Evolutionary conservation across 352 stramenopile genomes (phyloP).

Genomic region (Phytophthora syringae): DNA sequence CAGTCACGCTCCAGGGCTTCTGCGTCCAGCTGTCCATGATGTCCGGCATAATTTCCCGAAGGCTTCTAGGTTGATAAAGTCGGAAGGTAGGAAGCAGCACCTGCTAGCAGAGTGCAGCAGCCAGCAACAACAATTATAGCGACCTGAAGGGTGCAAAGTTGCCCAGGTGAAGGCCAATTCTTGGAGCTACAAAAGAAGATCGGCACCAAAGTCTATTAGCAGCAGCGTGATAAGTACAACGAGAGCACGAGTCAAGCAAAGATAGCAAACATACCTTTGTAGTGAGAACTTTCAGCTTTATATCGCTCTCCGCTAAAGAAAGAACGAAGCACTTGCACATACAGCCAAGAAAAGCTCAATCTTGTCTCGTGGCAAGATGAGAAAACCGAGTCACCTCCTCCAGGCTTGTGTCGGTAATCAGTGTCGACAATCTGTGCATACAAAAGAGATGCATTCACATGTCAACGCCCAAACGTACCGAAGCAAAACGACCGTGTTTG

Average conservation of each 20-base stretch:
- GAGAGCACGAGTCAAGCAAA: conserved; percentile 16
- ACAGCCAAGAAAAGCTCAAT: conserved; percentile 34
- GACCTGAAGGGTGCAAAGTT: conserved; percentile 7
- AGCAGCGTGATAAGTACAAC: conserved; percentile 16
- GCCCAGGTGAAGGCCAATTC: neutral
- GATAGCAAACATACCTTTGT: conserved; percentile 29
- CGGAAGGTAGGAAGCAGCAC: conserved; percentile 8
- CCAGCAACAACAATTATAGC: conserved; percentile 42
- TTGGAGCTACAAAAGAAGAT: conserved; percentile 35
- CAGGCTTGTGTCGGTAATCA: neutral
- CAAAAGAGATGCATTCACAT: conserved; percentile 2
- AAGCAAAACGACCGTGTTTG: conserved; percentile 11
- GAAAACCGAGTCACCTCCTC: conserved; percentile 15
- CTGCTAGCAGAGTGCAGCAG: conserved; percentile 20
- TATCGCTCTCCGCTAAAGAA: conserved; percentile 37
- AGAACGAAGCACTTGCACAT: conserved; percentile 15
- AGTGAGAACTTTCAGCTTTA: neutral
- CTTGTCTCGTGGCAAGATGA: conserved; percentile 1
- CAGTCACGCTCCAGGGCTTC: conserved; percentile 76
- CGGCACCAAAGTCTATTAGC: conserved; percentile 24
- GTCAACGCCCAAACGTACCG: conserved; percentile 22
- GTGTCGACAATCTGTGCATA: conserved; percentile 8
- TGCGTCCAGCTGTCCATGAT: conserved; percentile 58
- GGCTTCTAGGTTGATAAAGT: no score
- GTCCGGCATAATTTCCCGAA: conserved; percentile 43